A percentile compares a stretch with the other conserved stretches of the same genome.
phyloP scores from a whole-genome alignment of 2,329 filamentous ascomycete species.

The Sclerotinia subarctica region DNA sequence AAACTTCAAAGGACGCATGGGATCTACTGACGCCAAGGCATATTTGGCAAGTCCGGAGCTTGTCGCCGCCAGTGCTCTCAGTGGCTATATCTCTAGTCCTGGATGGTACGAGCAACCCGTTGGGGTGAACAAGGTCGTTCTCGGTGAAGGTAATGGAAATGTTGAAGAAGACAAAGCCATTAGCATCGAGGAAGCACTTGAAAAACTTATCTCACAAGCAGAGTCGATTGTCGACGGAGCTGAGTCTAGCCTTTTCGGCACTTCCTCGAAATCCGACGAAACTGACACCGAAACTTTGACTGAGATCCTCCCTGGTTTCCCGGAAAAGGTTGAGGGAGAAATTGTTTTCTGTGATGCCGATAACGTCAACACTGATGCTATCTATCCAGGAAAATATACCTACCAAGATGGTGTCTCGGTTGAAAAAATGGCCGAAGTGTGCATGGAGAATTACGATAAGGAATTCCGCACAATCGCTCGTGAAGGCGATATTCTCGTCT shows the following conservation, averaged over 20 bases:
- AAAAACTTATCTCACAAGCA: slow-evolving; percentile 66
- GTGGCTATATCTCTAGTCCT: slow-evolving; percentile 69
- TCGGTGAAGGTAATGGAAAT: slow-evolving; percentile 69
- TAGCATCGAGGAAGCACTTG: slow-evolving; percentile 66
- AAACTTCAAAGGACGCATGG: slow-evolving; percentile 92
- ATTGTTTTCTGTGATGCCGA: slow-evolving; percentile 84
- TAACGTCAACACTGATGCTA: slow-evolving; percentile 88
- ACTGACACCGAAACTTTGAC: slow-evolving; percentile 53
- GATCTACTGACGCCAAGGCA: slow-evolving; percentile 71
- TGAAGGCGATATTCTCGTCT: slow-evolving; percentile 75
- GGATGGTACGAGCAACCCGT: slow-evolving; percentile 74
- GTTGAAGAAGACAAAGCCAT: slow-evolving; percentile 61
- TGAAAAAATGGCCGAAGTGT: slow-evolving; percentile 81
- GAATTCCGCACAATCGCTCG: slow-evolving; percentile 62
- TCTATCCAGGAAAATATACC: slow-evolving; percentile 89
- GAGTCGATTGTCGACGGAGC: slow-evolving; percentile 48
- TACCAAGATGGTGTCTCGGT: slow-evolving; percentile 80
- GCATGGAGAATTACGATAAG: slow-evolving; percentile 91
- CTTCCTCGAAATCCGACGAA: slow-evolving; percentile 40
- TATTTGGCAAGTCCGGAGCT: slow-evolving; percentile 89
- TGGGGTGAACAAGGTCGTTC: slow-evolving; percentile 62
- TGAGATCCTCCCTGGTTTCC: slow-evolving; percentile 81
- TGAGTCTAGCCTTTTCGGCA: slow-evolving; percentile 36
- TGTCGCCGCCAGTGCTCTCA: slow-evolving; percentile 82
- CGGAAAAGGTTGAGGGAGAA: slow-evolving; percentile 76